These are phyloP conservation scores for Calocybe indica DNA, from an alignment of 768 basidiomycete genomes.

Conservation along the genomic window DNA sequence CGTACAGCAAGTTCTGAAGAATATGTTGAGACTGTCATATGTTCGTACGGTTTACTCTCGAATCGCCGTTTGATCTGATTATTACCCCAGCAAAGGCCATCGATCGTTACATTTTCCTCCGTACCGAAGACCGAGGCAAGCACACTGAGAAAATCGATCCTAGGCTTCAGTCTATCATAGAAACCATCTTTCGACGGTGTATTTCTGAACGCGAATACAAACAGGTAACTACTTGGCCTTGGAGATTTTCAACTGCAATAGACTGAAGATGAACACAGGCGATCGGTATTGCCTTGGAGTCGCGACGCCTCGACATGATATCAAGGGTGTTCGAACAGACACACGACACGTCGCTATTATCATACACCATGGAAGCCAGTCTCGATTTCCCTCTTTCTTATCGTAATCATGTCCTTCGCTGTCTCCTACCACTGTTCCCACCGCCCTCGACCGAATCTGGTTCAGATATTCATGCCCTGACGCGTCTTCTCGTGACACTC, in stretches of 20 bases:
- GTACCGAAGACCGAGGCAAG: conserved; percentile 47
- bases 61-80: conserved; percentile 1
- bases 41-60: conserved; percentile 42
- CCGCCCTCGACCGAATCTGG: conserved; percentile 63
- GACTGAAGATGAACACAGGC: conserved; percentile 46
- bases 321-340: conserved; percentile 68
- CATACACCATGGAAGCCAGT: conserved; percentile 90
- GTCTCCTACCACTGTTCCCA: conserved; percentile 84
- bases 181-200: conserved; percentile 82
- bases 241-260: background rate
- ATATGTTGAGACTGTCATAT: conserved; percentile 91
- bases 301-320: conserved; percentile 83
- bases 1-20: conserved; percentile 64
- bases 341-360: conserved; percentile 70
- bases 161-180: conserved; percentile 78
- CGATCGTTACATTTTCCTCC: conserved; percentile 81
- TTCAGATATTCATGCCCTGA: conserved; percentile 75
- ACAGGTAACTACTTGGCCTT: conserved; percentile 46
- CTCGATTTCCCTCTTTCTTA: conserved; percentile 86
- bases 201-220: conserved; percentile 87
- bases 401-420: conserved; percentile 74
- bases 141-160: conserved; percentile 66
- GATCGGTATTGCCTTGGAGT: conserved; percentile 92
- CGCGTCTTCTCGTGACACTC: conserved; percentile 85
- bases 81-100: conserved; percentile 78